Evolutionary conservation across 495 filamentous ascomycete species (phyloP).

Genomic region (Lepidopterella palustris): DNA sequence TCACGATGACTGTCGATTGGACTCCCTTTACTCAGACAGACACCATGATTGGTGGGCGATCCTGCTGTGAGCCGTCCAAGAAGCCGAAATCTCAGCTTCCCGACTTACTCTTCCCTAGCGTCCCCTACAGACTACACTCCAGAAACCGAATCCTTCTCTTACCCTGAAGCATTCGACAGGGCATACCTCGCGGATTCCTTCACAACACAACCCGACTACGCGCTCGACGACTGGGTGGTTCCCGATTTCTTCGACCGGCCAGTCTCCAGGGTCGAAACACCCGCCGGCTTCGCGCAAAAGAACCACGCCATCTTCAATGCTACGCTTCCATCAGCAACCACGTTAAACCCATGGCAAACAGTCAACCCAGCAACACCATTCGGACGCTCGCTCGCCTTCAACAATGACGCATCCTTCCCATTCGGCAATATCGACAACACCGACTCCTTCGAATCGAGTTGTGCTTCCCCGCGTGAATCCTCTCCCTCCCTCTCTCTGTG

Average conservation of each 20-base stretch:
- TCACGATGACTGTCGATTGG: background rate
- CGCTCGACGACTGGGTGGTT: conserved; percentile 13
- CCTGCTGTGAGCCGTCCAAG: background rate
- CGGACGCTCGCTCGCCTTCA: background rate
- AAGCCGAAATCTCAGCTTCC: background rate
- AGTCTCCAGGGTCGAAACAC: conserved; percentile 13
- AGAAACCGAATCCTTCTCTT: conserved; percentile 13
- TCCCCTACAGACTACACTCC: conserved; percentile 16
- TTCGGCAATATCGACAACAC: background rate
- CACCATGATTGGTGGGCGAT: background rate
- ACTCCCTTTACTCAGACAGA: background rate
- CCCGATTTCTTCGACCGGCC: conserved; percentile 19
- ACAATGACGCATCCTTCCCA: background rate
- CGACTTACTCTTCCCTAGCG: conserved; percentile 4
- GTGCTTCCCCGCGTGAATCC: background rate
- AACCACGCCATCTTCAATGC: background rate
- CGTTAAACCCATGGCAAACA: background rate
- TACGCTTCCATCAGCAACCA: background rate
- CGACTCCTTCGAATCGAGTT: conserved; percentile 5
- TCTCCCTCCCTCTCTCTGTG: conserved; percentile 16
- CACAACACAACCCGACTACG: conserved; percentile 10
- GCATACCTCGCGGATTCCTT: conserved; percentile 21
- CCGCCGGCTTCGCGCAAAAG: background rate
- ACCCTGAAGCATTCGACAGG: conserved; percentile 18
- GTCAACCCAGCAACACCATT: conserved; percentile 14